A percentile compares a stretch with the other conserved stretches of the same genome.
Conservation (phyloP, 2,329 filamentous ascomycete species). For the Juglanconis oblonga region DNA sequence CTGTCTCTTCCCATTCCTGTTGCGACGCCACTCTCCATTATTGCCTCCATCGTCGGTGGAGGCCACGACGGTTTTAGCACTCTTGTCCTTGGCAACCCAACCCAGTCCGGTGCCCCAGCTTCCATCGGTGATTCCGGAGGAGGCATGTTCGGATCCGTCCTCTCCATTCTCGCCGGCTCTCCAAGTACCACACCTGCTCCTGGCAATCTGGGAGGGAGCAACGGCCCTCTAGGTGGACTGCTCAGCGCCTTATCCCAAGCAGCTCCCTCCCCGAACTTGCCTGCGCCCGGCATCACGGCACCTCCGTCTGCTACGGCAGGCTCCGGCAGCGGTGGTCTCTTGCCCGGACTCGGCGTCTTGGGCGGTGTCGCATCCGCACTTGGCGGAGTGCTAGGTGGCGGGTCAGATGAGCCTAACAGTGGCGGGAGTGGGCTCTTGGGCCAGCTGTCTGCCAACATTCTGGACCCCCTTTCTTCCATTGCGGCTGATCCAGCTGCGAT, state of each 20-base stretch:
- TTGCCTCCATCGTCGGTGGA: conserved; percentile 9
- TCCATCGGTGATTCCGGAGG: neutral
- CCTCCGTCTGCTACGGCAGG: conserved; percentile 1
- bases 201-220: neutral
- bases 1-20: neutral
- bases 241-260: conserved; percentile 16
- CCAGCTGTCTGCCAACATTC: conserved; percentile 15
- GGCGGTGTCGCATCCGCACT: conserved; percentile 13
- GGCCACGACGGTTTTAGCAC: neutral
- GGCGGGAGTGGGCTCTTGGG: conserved; percentile 6
- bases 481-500: conserved; percentile 11
- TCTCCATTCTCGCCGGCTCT: conserved; percentile 14
- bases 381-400: conserved; percentile 7
- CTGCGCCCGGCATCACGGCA: neutral
- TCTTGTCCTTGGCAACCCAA: conserved; percentile 4
- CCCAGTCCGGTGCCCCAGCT: neutral
- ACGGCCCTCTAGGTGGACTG: conserved; percentile 8
- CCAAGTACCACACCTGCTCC: conserved; percentile 3
- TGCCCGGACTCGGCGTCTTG: conserved; percentile 5
- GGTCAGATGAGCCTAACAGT: neutral
- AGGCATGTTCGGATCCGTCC: conserved; percentile 12
- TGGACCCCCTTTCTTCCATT: conserved; percentile 13
- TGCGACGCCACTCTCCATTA: conserved; percentile 1
- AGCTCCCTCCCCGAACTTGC: neutral
- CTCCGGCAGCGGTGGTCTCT: neutral